Conservation (phyloP, 345 rosid genomes). For the Arabis alpina region DNA sequence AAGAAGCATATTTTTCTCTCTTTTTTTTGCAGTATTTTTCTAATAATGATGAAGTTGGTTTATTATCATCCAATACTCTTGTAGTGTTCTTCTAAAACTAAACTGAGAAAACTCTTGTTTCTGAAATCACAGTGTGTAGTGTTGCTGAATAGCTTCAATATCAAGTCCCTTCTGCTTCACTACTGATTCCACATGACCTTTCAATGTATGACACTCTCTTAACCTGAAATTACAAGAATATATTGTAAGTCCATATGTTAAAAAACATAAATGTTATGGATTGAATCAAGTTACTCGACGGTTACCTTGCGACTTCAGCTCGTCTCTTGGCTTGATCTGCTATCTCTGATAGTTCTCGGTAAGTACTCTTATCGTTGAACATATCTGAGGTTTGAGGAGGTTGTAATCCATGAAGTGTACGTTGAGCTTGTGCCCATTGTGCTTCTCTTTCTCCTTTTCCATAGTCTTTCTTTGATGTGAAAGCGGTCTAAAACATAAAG, state of each 20-base stretch:
- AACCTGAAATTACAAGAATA: slow-evolving; percentile 50
- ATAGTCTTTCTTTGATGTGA: slow-evolving; percentile 85
- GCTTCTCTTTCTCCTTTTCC: slow-evolving; percentile 90
- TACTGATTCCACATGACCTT: slow-evolving; percentile 93
- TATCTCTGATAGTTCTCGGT: slow-evolving; percentile 74
- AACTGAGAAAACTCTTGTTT: slow-evolving; percentile 34
- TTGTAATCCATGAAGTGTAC: slow-evolving; percentile 81
- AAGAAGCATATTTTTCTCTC: slow-evolving; percentile 18
- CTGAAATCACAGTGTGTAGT: slow-evolving; percentile 73
- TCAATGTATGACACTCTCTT: slow-evolving; percentile 87
- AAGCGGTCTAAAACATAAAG: slow-evolving; percentile 65
- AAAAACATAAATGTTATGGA: background rate
- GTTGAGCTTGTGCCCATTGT: slow-evolving; percentile 88
- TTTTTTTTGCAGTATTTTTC: slow-evolving; percentile 23
- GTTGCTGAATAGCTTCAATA: slow-evolving; percentile 85
- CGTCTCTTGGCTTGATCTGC: slow-evolving; percentile 93
- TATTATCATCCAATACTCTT: slow-evolving; percentile 38
- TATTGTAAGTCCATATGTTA: slow-evolving; percentile 4
- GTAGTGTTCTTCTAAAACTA: slow-evolving; percentile 33
- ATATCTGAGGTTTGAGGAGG: slow-evolving; percentile 52
- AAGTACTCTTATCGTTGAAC: slow-evolving; percentile 61
- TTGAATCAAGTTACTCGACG: slow-evolving; percentile 11
- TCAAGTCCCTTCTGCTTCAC: slow-evolving; percentile 94
- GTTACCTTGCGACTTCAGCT: slow-evolving; percentile 89
- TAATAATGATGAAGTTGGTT: slow-evolving; percentile 33